Evolutionary conservation across 2,329 filamentous ascomycete species (phyloP), one percentile per base, ranked within the genome.

Genomic region (Raffaelea arxii): DNA sequence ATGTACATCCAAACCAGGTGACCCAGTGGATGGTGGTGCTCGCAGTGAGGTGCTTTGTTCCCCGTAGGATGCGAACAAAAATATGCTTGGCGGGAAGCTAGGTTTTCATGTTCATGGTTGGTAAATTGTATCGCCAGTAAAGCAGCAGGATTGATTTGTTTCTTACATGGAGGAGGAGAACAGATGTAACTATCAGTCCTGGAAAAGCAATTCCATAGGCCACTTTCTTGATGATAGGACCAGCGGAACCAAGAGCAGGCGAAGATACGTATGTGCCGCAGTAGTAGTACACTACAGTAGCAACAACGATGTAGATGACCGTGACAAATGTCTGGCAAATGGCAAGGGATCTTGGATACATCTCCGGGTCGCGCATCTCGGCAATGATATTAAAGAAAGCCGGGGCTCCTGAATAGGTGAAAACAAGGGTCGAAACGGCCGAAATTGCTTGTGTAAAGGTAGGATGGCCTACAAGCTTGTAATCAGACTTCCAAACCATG

Each of bases 361-460:
- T 27, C 22, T 14, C 66, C 0, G 79, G 78, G 25, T 69, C 67
- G 39, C 65, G 67, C 78, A 84, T 84, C 62, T 84, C 80, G 0
- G 73, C 75, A 44, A 82, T 82, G 47, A 83, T 76, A 4, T 78
- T 77, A 2, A 83, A 61, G 56, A 81, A 83, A 2, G 75, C 77
- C 0, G 71, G 73, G 0, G 77, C 81, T n/a, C 73, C 77, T 0
- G 77, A 74, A 6, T 69, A 71, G 2, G 75, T 76, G 47, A 75
- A 73, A 59, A 82, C 80, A 49, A 83, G 80, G 1, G 74, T 78
- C 1, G 69, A 68, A 0, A 71, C 68, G 6, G 36, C 74, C 0
- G 72, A 72, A 53, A 83, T 80, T 9, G 75, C 78, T 1, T 68
- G 71, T 0, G 71, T 70, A 56, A 83, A 83, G 21, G 64, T 71